A percentile compares a stretch with the other conserved stretches of the same genome.
Conservation (phyloP, 805 yeast species). For the Starmerella apis region DNA sequence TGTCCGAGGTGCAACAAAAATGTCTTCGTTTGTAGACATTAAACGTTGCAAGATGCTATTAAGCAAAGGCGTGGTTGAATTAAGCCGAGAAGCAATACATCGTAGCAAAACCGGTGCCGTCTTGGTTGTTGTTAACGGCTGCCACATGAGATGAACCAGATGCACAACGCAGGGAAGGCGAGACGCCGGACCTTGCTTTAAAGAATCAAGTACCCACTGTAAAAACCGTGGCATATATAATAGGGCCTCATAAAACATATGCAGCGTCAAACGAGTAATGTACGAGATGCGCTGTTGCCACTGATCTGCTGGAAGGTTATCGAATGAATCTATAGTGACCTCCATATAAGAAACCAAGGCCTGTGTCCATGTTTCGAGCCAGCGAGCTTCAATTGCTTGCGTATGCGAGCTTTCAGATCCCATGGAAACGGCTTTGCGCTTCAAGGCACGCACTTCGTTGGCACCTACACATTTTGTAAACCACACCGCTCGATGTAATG, state of each 20-base stretch:
- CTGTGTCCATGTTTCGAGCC: constrained; percentile 86
- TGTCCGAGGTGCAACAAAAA: constrained; percentile 19
- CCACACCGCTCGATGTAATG: constrained; percentile 81
- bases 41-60: neutral
- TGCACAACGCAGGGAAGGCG: constrained; percentile 43
- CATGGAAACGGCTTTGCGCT: constrained; percentile 34
- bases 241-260: constrained; percentile 58
- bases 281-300: constrained; percentile 51
- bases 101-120: constrained; percentile 13
- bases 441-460: constrained; percentile 56
- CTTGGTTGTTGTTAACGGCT: constrained; percentile 35
- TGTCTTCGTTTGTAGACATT: constrained; percentile 16
- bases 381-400: constrained; percentile 38
- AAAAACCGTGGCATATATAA: constrained; percentile 54
- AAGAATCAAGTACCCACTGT: constrained; percentile 49
- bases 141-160: constrained; percentile 61
- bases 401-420: constrained; percentile 7
- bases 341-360: constrained; percentile 57
- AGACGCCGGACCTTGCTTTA: constrained; percentile 35
- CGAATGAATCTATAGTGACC: constrained; percentile 40
- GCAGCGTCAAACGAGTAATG: constrained; percentile 47
- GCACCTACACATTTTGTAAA: constrained; percentile 76
- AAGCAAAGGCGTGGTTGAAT: neutral
- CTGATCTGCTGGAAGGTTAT: constrained; percentile 13
- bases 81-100: neutral